These are phyloP conservation scores for Coix lacrymajobi DNA, from an alignment of 176 grass and related monocot species.

Conservation along the genomic window DNA sequence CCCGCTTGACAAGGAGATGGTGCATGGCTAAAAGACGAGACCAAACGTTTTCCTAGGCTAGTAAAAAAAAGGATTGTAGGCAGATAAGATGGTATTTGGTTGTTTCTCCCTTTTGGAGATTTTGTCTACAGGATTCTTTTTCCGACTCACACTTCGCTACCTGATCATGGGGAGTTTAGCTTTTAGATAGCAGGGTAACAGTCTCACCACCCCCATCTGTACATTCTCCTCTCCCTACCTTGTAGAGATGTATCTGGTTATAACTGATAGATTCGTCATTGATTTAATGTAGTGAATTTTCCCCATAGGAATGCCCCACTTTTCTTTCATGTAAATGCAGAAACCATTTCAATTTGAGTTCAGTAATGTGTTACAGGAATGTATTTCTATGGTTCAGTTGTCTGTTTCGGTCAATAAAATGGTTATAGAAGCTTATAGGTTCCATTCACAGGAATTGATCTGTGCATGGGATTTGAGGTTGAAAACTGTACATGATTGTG, in stretches of 20 bases:
- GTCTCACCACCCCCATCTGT: constrained; percentile 45
- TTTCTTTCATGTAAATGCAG: constrained; percentile 40
- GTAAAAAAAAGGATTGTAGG: constrained; percentile 43
- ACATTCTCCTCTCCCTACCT: constrained; percentile 33
- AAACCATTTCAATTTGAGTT: constrained; percentile 29
- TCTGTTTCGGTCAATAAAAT: not conserved
- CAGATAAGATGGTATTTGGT: constrained; percentile 28
- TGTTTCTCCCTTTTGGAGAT: constrained; percentile 36
- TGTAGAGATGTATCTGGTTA: constrained; percentile 63
- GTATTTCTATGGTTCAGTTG: not conserved
- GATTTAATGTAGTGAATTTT: constrained; percentile 48
- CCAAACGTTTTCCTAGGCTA: constrained; percentile 79
- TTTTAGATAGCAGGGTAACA: constrained; percentile 54
- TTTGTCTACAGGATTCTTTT: constrained; percentile 67
- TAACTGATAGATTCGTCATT: constrained; percentile 52
- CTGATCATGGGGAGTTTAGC: constrained; percentile 48
- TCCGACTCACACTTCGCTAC: constrained; percentile 50
- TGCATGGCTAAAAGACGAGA: constrained; percentile 92
- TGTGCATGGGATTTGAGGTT: not conserved
- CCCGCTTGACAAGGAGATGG: constrained; percentile 89
- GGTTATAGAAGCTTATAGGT: not conserved
- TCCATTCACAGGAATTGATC: not conserved
- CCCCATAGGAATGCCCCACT: constrained; percentile 12
- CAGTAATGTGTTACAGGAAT: constrained; percentile 20
- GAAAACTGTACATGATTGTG: not conserved